Evolutionary conservation across 2,329 filamentous ascomycete genomes (phyloP), one percentile per base, ranked within the genome.

Genomic region (Calycina herbarum): DNA sequence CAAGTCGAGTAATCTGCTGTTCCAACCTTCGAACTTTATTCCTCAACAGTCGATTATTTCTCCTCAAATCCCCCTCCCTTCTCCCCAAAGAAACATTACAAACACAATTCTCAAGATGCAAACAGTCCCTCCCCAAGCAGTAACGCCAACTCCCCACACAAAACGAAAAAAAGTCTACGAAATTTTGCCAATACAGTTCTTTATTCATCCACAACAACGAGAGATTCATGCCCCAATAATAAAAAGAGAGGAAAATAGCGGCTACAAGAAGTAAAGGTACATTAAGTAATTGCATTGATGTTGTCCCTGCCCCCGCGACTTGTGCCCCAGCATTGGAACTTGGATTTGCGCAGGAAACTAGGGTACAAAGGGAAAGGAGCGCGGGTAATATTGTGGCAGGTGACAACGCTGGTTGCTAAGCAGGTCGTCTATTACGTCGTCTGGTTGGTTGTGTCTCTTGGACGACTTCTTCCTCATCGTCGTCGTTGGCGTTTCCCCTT

Each of bases 161-260:
- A 51, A 51, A 51, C 45, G 11, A 4, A 4, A 51, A 24, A 13
- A 51, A 51, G 2, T 5, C n/a, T 24, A 51, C 10, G n/a, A 51
- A 27, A 51, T 24, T 51, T 11, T 7, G 5, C 45, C 45, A 51
- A 51, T 11, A 24, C n/a, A 51, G 17, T 10, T 24, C 45, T 51
- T 15, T 51, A 51, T 51, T 51, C 45, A 24, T 51, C 45, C 45
- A 51, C 45, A 51, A 10, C 45, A 51, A 27, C n/a, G 45, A 51
- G 10, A 51, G 33, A 59, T 65, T 33, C 29, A 57, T 29, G 31
- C 60, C 33, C 45, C 42, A 57, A 5, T 65, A 35, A 48, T 65
- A 54, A 0, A 61, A 64, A 8, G 65, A 60, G 11, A 57, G 61
- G n/a, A 64, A 61, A 17, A 63, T 48, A 15, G 38, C 42, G 35